Percentiles rank a stretch among this genome's conserved stretches.
These are phyloP conservation scores for Brettanomyces naardenensis DNA, from an alignment of 805 yeast genomes.

Conservation along the genomic window DNA sequence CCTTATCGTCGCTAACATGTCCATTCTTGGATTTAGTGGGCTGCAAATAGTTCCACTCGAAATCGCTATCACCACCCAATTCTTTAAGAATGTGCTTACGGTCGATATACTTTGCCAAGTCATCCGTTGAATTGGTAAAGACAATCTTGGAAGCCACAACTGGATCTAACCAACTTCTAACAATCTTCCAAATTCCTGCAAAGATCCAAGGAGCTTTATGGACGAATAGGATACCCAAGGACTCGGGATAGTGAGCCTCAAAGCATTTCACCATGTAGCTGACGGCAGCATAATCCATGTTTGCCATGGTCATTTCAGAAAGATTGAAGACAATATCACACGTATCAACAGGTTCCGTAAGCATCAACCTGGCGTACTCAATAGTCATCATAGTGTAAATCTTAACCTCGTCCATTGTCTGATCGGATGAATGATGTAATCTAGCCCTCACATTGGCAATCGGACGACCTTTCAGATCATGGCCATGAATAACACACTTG, in stretches of 20 bases:
- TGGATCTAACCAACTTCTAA: slow-evolving; percentile 93
- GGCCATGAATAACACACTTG: slow-evolving; percentile 70
- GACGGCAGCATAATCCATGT: slow-evolving; percentile 90
- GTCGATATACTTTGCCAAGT: slow-evolving; percentile 57
- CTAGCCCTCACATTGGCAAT: slow-evolving; percentile 75
- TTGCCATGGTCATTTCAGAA: slow-evolving; percentile 76
- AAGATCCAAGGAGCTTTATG: slow-evolving; percentile 98
- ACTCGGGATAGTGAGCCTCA: slow-evolving; percentile 96
- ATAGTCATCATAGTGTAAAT: slow-evolving; percentile 67
- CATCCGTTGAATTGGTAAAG: slow-evolving; percentile 67
- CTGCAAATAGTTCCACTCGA: slow-evolving; percentile 48
- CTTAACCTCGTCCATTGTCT: slow-evolving; percentile 63
- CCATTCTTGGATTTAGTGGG: slow-evolving; percentile 59
- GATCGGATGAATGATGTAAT: slow-evolving; percentile 62
- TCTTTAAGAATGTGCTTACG: slow-evolving; percentile 53
- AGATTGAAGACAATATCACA: slow-evolving; percentile 83
- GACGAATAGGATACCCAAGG: slow-evolving; percentile 73
- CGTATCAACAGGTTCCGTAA: slow-evolving; percentile 69
- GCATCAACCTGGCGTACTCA: slow-evolving; percentile 72
- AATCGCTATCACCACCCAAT: slow-evolving; percentile 66
- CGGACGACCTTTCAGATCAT: slow-evolving; percentile 69
- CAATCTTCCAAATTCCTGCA: slow-evolving; percentile 87
- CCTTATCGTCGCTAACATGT: slow-evolving; percentile 34
- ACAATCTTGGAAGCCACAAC: slow-evolving; percentile 88
- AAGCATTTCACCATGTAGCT: slow-evolving; percentile 83